Evolutionary conservation across 257 asterid species (phyloP), one percentile per base, ranked within the genome.

Genomic region (Salvia rosmarinus): DNA sequence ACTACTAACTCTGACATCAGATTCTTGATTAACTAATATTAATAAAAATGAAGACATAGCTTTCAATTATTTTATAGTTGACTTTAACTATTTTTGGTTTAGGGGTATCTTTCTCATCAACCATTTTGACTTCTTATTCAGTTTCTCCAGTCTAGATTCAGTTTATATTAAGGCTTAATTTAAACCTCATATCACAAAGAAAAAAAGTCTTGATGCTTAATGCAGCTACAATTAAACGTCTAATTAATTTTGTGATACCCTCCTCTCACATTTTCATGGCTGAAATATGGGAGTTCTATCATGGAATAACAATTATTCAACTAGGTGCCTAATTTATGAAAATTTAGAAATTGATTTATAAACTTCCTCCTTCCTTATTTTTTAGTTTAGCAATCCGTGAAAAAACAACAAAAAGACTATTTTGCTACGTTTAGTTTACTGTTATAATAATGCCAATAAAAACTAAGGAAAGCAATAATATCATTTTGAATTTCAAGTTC

Each of bases 41-140:
- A 25, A 16, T 16, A 0, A 1, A n/a, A 46, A 17, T 35, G 17
- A n/a, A 19, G 63, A 20, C 55, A 21, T 21, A 32, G 9, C 47
- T 11, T 35, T 62, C 70, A 77, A 64, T 71, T 44, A 77, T 51
- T 71, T 64, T 49, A 65, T 39, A 47, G 73, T 42, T 46, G 81
- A 71, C 81, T 35, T 25, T 64, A 14, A 5, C 5, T 44, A 3
- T 6, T 13, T 54, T 75, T 58, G 71, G 79, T 25, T 10, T 12
- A 60, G 21, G 8, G 35, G 79, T 57, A 35, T 68, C 50, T 51
- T 63, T 70, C 68, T 70, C 42, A 76, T 71, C 72, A 52, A 61
- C 72, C 70, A 9, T 20, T 28, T 61, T 20, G 30, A 75, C 66
- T 40, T 49, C 23, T n/a, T 8, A 9, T 47, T 13, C 14, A 0